Evolutionary conservation across 2,329 filamentous ascomycete genomes (phyloP).

Genomic region (Fusarium euwallaceae): DNA sequence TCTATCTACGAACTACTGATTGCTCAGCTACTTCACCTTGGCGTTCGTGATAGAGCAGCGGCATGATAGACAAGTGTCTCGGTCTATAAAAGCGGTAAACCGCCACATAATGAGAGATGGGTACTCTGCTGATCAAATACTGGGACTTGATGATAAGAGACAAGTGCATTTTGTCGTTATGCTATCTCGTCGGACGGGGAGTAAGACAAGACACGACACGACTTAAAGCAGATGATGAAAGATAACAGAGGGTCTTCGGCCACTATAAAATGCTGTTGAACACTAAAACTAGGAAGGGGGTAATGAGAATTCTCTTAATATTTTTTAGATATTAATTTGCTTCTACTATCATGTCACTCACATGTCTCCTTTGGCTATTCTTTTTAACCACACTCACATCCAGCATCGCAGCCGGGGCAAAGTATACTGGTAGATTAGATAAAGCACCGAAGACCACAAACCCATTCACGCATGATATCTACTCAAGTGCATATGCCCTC

Average conservation of each 20-base stretch:
- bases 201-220: not conserved
- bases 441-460: not conserved
- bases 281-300: not conserved
- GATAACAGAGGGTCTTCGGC: not conserved
- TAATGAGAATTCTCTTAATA: too few species aligned
- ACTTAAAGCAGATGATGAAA: not conserved
- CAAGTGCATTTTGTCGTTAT: not conserved
- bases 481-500: not conserved
- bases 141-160: not conserved
- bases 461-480: not conserved
- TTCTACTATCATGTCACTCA: not conserved
- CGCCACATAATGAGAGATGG: not conserved
- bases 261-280: not conserved
- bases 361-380: not conserved
- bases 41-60: too few species aligned
- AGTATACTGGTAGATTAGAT: not conserved
- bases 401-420: too few species aligned
- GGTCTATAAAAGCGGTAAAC: not conserved
- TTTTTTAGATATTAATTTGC: not conserved
- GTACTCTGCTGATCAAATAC: not conserved
- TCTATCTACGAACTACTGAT: too few species aligned
- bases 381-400: not conserved
- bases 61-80: not conserved
- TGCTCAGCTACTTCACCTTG: too few species aligned
- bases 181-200: not conserved